These are phyloP conservation scores for Aspergillus fijiensis DNA, from an alignment of 2,329 filamentous ascomycete genomes.

Conservation along the genomic window DNA sequence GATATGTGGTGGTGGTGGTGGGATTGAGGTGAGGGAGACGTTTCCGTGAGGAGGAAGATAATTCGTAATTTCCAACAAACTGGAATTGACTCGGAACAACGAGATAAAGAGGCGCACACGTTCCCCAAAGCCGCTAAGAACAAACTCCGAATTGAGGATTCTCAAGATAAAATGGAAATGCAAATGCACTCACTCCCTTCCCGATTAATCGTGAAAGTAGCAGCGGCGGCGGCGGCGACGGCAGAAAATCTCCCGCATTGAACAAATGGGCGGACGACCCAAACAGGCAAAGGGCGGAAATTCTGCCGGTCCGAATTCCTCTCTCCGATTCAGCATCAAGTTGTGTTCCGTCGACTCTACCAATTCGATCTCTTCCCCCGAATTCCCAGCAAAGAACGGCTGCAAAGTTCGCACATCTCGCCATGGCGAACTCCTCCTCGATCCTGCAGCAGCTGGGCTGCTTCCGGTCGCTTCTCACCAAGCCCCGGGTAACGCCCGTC, in stretches of 20 bases:
- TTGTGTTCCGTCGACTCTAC: constrained; percentile 15
- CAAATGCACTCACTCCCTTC: too few species aligned
- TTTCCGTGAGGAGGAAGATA: background rate
- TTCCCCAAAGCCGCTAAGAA: too few species aligned
- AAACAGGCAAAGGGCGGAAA: constrained; percentile 35
- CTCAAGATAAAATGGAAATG: too few species aligned
- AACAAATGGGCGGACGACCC: constrained; percentile 18
- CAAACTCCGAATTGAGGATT: background rate
- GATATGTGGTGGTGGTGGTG: background rate
- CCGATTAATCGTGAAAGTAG: background rate
- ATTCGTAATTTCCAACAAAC: background rate
- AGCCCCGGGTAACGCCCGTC: constrained; percentile 51
- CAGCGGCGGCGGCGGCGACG: constrained; percentile 14
- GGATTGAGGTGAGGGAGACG: background rate
- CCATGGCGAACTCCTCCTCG: constrained; percentile 62
- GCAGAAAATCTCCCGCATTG: constrained; percentile 30
- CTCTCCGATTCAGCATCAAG: constrained; percentile 24
- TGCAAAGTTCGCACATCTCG: constrained; percentile 29
- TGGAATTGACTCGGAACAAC: background rate
- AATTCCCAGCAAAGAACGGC: constrained; percentile 6
- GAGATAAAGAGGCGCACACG: background rate
- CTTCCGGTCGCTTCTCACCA: constrained; percentile 61
- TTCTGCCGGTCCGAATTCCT: constrained; percentile 37
- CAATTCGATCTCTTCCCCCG: constrained; percentile 9
- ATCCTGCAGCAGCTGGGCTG: constrained; percentile 67